Conservation (phyloP, 2,329 filamentous ascomycete species). For the Rhexocercosporidium sp. region DNA sequence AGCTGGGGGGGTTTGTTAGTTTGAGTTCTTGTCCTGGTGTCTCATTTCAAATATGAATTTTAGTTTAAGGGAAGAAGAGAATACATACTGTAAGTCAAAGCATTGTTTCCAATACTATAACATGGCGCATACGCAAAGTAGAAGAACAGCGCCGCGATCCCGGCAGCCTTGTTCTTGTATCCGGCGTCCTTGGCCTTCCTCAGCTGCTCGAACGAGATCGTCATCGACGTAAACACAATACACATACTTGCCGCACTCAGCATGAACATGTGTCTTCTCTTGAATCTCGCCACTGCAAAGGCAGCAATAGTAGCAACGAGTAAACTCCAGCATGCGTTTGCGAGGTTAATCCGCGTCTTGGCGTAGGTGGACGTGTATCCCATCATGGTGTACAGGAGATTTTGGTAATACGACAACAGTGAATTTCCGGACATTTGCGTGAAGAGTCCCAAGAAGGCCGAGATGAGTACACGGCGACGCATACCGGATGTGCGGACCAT, state of each 20-base stretch:
- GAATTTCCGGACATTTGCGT: slow-evolving; percentile 57
- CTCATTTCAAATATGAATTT: not conserved
- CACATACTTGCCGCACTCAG: slow-evolving; percentile 59
- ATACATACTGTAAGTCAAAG: slow-evolving; percentile 63
- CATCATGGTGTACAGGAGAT: slow-evolving; percentile 52
- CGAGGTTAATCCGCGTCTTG: slow-evolving; percentile 54
- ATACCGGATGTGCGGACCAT: slow-evolving; percentile 56
- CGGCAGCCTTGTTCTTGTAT: slow-evolving; percentile 31
- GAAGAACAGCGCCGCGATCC: slow-evolving; percentile 55
- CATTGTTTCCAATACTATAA: slow-evolving; percentile 70
- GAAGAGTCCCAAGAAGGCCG: slow-evolving; percentile 56
- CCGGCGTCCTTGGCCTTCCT: slow-evolving; percentile 43
- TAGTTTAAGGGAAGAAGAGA: not conserved
- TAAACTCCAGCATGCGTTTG: slow-evolving; percentile 51
- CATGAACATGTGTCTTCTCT: slow-evolving; percentile 55
- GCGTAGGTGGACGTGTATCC: slow-evolving; percentile 48
- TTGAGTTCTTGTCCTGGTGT: slow-evolving; percentile 35
- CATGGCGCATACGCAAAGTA: slow-evolving; percentile 63
- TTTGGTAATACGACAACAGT: slow-evolving; percentile 53
- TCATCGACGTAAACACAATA: slow-evolving; percentile 59
- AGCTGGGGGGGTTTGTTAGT: slow-evolving; percentile 43
- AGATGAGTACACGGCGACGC: slow-evolving; percentile 54
- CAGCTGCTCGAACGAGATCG: slow-evolving; percentile 52
- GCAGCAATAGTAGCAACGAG: slow-evolving; percentile 49
- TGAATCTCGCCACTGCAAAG: slow-evolving; percentile 49